Evolutionary conservation across 2,329 filamentous ascomycete genomes (phyloP), one percentile per base, ranked within the genome.

Genomic region (Ramularia collo-cygni): DNA sequence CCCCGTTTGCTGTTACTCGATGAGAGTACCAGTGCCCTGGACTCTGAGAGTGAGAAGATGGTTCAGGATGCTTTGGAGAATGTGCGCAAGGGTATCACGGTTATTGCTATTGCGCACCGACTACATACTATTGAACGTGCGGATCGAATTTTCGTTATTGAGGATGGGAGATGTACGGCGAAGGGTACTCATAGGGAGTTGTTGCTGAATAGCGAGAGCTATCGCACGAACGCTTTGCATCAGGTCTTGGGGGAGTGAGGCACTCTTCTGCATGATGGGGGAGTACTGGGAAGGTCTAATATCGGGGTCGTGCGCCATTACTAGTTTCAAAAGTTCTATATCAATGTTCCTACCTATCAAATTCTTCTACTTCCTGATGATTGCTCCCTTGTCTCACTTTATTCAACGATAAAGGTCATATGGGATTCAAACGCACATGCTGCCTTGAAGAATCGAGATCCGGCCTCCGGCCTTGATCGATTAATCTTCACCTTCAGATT

Each of bases 81-180:
- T 37, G 55, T 51, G 5, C 42, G 56, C 10, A 48, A 45, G 39
- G 44, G 36, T 14, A 53, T 51, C 52, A 69, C 66, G 0, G 72
- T 85, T 39, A 65, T 78, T 36, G 66, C 71, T 0, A 71, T 78
- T 2, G 73, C 74, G 4, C 75, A 78, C 57, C 72, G 74, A 18
- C 62, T 78, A 29, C 68, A 74, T 27, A 74, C 73, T 40, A 72
- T 78, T 10, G 60, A 72, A 44, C 69, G 72, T 38, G 75, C 72
- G 51, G 72, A 77, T 50, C 58, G 57, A 16, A 66, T 77, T 18
- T 63, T 69, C 1, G 68, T 77, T 6, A 65, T 77, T 62, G 69
- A 75, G 17, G 56, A 60, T 7, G 74, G 73, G 3, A 59, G 56
- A 13, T 69, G 67, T 38, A 67, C 69, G 4, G 71, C 72, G 30